Evolutionary conservation across 768 basidiomycete genomes (phyloP).

Genomic region (Pisolithus tinctorius): DNA sequence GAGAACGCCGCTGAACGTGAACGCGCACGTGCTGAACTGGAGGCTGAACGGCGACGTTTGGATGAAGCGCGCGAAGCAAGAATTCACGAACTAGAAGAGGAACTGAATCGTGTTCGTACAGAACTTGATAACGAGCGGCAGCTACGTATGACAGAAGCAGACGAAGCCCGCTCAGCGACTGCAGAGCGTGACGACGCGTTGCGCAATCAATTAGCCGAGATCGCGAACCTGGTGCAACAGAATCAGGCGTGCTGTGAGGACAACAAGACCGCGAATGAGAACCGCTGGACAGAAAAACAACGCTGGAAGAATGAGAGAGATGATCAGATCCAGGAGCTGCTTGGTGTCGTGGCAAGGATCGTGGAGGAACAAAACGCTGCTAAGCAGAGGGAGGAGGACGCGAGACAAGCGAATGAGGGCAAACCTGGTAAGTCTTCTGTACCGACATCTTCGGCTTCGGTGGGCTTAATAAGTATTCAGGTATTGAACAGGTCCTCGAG

Average conservation of each 20-base stretch:
- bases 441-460: not conserved
- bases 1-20: slow-evolving; percentile 49
- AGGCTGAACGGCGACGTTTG: slow-evolving; percentile 40
- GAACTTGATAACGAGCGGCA: slow-evolving; percentile 63
- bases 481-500: slow-evolving; percentile 53
- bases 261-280: slow-evolving; percentile 56
- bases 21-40: slow-evolving; percentile 39
- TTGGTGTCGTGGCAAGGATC: slow-evolving; percentile 55
- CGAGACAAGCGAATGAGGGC: slow-evolving; percentile 42
- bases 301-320: slow-evolving; percentile 54
- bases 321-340: slow-evolving; percentile 45
- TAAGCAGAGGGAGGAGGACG: slow-evolving; percentile 45
- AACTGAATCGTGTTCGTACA: slow-evolving; percentile 46
- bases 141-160: slow-evolving; percentile 49
- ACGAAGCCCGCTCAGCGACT: slow-evolving; percentile 57
- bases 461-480: slow-evolving; percentile 29
- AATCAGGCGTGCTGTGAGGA: slow-evolving; percentile 52
- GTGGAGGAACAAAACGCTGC: slow-evolving; percentile 50
- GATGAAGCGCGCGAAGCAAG: slow-evolving; percentile 47
- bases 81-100: slow-evolving; percentile 56
- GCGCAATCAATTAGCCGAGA: slow-evolving; percentile 56
- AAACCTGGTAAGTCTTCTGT: slow-evolving; percentile 44
- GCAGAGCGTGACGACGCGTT: slow-evolving; percentile 56
- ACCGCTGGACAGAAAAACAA: slow-evolving; percentile 59
- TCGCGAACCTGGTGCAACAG: slow-evolving; percentile 67